Conservation (phyloP, 371 early-diverging fungal species). For the Sporodiniella umbellata region DNA sequence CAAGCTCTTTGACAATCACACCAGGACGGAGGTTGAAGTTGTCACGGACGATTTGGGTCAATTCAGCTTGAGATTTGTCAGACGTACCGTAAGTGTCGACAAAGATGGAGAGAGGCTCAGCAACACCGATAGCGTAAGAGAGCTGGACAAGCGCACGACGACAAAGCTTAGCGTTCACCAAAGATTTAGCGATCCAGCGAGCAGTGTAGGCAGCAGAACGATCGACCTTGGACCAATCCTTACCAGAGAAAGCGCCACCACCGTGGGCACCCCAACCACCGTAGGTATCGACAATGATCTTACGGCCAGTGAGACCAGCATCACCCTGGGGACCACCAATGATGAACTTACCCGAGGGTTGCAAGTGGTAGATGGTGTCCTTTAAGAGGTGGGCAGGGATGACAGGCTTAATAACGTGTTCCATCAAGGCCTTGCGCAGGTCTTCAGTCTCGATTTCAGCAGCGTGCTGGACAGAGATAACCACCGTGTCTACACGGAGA, state of each 20-base stretch:
- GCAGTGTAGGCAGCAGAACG: slow-evolving; percentile 99
- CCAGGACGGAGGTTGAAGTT: slow-evolving; percentile 99
- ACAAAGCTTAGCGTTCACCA: slow-evolving; percentile 93
- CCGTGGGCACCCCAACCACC: slow-evolving; percentile 99
- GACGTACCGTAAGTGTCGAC: slow-evolving; percentile 98
- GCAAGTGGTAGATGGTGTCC: slow-evolving; percentile 95
- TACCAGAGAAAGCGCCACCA: slow-evolving; percentile 99
- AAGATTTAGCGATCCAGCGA: slow-evolving; percentile 98
- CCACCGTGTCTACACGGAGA: slow-evolving; percentile 96
- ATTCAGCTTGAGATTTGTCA: slow-evolving; percentile 82
- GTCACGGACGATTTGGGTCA: slow-evolving; percentile 90
- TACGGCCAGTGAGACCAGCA: slow-evolving; percentile 99
- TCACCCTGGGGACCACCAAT: slow-evolving; percentile 99
- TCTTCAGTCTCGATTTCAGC: slow-evolving; percentile 82
- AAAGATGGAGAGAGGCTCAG: slow-evolving; percentile 96
- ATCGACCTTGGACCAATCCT: slow-evolving; percentile 99
- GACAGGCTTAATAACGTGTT: slow-evolving; percentile 93
- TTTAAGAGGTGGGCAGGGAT: slow-evolving; percentile 91
- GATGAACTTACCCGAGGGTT: slow-evolving; percentile 99
- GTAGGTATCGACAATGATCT: slow-evolving; percentile 98
- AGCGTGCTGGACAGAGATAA: slow-evolving; percentile 98
- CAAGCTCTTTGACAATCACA: slow-evolving; percentile 96
- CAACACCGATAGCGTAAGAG: slow-evolving; percentile 99
- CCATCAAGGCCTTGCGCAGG: slow-evolving; percentile 86
- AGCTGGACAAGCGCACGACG: slow-evolving; percentile 96